Evolutionary conservation across 202 grass and related monocot species (phyloP).

Genomic region (Musa balbisiana): DNA sequence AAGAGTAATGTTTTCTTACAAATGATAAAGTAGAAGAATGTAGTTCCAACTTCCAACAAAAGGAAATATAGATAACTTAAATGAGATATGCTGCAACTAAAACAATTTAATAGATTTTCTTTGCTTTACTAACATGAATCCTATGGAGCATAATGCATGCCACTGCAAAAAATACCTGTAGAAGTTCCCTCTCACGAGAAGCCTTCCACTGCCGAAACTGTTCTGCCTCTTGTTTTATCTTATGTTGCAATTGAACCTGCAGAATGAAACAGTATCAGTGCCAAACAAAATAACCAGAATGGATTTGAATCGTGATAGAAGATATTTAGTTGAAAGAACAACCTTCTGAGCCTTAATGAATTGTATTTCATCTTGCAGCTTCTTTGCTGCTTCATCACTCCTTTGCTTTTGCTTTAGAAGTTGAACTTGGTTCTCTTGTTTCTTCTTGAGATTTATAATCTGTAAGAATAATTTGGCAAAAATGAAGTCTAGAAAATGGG

Average conservation of each 20-base stretch:
- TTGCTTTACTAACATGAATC: background rate
- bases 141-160: constrained; percentile 7
- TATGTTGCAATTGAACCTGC: constrained; percentile 91
- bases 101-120: background rate
- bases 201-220: constrained; percentile 98
- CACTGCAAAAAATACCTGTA: constrained; percentile 46
- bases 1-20: too few relatives aligned
- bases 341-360: constrained; percentile 97
- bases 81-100: background rate
- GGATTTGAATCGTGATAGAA: background rate
- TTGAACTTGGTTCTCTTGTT: constrained; percentile 98
- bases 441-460: constrained; percentile 97
- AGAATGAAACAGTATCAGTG: background rate
- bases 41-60: background rate
- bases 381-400: constrained; percentile 97
- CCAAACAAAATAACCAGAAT: background rate
- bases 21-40: too few relatives aligned
- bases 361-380: constrained; percentile 98
- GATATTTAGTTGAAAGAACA: constrained; percentile 6
- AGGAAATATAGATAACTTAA: too few relatives aligned
- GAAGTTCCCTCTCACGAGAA: constrained; percentile 95
- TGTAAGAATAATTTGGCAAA: constrained; percentile 30
- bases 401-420: constrained; percentile 98
- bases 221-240: constrained; percentile 99
- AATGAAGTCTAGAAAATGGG: constrained; percentile 1